Conservation (phyloP, 108 stramenopile genomes). For the Asterionellopsis glacialis region DNA sequence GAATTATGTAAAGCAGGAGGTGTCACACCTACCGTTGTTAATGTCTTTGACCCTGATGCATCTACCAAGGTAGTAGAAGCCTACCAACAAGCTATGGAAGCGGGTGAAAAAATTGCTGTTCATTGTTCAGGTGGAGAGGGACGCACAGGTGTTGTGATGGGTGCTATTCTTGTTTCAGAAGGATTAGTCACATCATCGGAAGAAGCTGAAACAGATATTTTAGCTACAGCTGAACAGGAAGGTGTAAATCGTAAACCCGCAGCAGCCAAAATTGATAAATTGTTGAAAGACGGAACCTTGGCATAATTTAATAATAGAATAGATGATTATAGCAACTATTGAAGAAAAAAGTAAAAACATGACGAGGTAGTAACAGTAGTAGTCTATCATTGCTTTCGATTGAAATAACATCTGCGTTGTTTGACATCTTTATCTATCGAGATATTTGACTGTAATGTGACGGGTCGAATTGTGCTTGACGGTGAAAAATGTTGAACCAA, state of each 20-base stretch:
- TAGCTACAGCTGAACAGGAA: neutral
- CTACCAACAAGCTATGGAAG: neutral
- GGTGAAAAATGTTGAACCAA: too few relatives aligned
- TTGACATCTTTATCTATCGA: too few relatives aligned
- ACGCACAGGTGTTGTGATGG: conserved; percentile 2
- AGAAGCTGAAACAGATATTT: conserved; percentile 1
- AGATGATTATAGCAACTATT: too few relatives aligned
- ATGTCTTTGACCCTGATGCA: neutral
- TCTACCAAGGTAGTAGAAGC: neutral
- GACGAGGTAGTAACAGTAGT: too few relatives aligned
- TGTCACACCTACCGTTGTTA: neutral
- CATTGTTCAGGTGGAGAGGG: neutral
- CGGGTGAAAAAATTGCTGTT: neutral
- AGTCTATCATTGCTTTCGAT: too few relatives aligned
- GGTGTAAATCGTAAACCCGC: neutral
- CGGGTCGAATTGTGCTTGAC: too few relatives aligned
- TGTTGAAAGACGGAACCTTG: conserved; percentile 1
- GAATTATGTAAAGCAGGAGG: neutral
- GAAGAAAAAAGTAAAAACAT: too few relatives aligned
- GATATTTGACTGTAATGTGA: too few relatives aligned
- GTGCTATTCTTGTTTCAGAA: neutral
- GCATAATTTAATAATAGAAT: neutral
- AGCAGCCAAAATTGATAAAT: conserved; percentile 3
- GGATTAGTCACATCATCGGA: neutral
- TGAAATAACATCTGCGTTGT: too few relatives aligned